Percentiles rank a stretch among this genome's conserved stretches.
Conservation (phyloP, 192 early-diverging fungal species). For the Kickxella alabastrina region DNA sequence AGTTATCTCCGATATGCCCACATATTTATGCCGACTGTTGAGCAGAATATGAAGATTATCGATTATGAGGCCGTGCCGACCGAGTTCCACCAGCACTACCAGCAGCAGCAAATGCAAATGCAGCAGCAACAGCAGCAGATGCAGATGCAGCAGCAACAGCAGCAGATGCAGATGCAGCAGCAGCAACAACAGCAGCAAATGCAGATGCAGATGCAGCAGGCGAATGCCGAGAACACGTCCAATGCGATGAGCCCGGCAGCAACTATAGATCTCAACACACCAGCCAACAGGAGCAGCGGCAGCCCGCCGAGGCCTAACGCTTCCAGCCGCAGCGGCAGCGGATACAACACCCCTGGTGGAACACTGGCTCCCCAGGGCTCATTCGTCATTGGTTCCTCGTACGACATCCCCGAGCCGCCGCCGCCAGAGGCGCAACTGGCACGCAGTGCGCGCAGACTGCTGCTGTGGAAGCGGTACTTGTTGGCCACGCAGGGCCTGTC, state of each 20-base stretch:
- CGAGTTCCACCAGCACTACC: constrained; percentile 5
- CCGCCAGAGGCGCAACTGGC: constrained; percentile 45
- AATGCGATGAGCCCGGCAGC: constrained; percentile 1
- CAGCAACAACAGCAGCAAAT: background rate
- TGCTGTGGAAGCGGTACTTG: constrained; percentile 37
- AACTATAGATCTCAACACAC: constrained; percentile 2
- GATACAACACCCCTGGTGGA: constrained; percentile 2
- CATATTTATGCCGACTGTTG: constrained; percentile 33
- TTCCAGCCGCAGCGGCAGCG: constrained; percentile 3
- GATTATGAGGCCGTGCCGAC: constrained; percentile 35
- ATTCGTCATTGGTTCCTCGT: constrained; percentile 17
- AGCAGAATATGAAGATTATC: constrained; percentile 40
- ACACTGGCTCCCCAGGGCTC: background rate
- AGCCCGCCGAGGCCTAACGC: background rate
- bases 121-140: background rate
- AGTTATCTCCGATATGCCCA: constrained; percentile 34
- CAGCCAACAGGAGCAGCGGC: background rate
- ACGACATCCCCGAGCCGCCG: constrained; percentile 46
- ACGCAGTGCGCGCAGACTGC: constrained; percentile 24
- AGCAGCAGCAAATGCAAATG: constrained; percentile 8
- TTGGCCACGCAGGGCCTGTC: constrained; percentile 25
- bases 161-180: background rate
- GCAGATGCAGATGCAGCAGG: constrained; percentile 5
- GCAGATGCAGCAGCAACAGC: constrained; percentile 6
- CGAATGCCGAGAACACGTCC: no score